phyloP scores from a whole-genome alignment of 306 rosid genomes.

The Coriaria nepalensis region DNA sequence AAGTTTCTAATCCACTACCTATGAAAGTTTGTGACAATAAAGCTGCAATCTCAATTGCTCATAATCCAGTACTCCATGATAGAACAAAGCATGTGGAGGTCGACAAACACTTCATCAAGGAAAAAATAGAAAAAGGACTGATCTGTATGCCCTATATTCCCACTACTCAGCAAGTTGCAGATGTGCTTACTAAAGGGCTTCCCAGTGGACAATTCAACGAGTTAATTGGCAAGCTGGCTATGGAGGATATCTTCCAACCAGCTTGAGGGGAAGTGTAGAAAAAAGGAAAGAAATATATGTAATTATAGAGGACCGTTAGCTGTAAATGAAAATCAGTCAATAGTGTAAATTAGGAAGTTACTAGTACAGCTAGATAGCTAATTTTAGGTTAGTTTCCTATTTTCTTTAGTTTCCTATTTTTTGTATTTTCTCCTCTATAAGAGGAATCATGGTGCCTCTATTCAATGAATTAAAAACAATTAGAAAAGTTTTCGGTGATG shows the following conservation, averaged over 20 bases:
- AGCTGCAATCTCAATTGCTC: neutral
- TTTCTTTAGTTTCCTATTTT: no score
- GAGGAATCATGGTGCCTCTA: no score
- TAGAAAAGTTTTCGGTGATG: no score
- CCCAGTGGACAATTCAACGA: neutral
- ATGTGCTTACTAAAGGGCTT: neutral
- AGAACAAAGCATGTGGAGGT: neutral
- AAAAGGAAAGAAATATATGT: neutral
- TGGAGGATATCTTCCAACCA: neutral
- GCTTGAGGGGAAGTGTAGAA: neutral
- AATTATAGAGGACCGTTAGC: no score
- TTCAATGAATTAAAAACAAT: no score
- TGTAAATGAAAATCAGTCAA: no score
- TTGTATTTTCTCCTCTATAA: no score
- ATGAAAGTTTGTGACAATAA: constrained; percentile 1
- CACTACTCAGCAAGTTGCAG: neutral
- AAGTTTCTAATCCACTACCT: neutral
- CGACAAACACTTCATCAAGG: neutral
- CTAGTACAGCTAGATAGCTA: no score
- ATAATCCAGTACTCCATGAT: neutral
- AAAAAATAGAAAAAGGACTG: neutral
- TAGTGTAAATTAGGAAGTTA: no score
- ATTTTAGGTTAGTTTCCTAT: no score
- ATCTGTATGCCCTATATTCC: neutral
- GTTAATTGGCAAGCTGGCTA: neutral